phyloP scores from a whole-genome alignment of 192 early-diverging fungal species.

The Backusella tarrabulga region DNA sequence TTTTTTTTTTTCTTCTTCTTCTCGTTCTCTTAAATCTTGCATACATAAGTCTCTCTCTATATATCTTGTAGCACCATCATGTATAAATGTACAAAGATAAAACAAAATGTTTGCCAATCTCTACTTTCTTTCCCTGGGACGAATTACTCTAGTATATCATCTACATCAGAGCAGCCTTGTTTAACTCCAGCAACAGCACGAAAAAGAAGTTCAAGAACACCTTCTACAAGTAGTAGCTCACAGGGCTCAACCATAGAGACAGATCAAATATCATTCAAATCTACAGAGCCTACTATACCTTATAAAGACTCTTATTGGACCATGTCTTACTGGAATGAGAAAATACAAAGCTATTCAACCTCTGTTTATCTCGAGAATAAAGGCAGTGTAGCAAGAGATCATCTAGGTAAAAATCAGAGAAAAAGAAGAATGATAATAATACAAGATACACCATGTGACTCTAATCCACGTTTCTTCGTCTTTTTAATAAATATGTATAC shows the following conservation, averaged over 20 bases:
- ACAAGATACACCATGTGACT: background rate
- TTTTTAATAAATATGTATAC: background rate
- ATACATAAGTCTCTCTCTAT: background rate
- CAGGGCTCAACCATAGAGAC: background rate
- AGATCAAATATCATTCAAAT: background rate
- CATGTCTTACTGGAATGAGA: background rate
- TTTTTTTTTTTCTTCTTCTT: background rate
- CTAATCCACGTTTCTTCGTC: background rate
- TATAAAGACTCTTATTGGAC: background rate
- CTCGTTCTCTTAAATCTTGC: background rate
- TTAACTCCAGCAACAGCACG: background rate
- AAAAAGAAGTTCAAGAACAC: background rate
- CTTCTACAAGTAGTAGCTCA: background rate
- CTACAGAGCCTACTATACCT: background rate
- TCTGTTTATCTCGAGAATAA: constrained; percentile 64
- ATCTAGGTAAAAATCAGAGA: constrained; percentile 52
- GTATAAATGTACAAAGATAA: constrained; percentile 2
- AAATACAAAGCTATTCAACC: background rate
- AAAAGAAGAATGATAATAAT: background rate
- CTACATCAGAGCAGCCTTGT: background rate
- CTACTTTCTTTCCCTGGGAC: background rate
- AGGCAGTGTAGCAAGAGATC: constrained; percentile 77
- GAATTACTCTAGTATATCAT: background rate
- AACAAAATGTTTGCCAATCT: background rate
- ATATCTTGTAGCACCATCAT: background rate